phyloP scores from a whole-genome alignment of 345 rosid genomes.

The Arabis hirsuta region DNA sequence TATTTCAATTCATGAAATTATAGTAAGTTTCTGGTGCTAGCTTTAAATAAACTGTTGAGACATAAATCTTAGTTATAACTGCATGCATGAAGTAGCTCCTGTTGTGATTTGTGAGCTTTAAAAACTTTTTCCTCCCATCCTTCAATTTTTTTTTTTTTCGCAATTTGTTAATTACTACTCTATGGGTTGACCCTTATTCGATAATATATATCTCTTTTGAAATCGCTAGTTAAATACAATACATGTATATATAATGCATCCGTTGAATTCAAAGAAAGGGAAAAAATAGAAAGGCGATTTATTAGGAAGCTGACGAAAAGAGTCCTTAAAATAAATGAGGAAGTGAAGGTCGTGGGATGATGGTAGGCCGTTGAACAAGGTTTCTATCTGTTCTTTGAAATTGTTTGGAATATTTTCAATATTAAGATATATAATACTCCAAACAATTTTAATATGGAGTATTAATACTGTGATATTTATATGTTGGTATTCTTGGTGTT shows the following conservation, averaged over 20 bases:
- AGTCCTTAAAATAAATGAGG: conserved; percentile 31
- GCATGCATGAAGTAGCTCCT: conserved; percentile 29
- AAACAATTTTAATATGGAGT: too few relatives aligned
- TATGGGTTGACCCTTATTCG: not conserved
- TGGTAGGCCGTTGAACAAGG: conserved; percentile 33
- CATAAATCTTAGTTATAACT: conserved; percentile 22
- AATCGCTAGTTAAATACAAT: not conserved
- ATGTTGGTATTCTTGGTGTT: conserved; percentile 8
- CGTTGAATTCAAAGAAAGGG: not conserved
- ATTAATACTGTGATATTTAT: not conserved
- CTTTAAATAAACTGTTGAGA: conserved; percentile 22
- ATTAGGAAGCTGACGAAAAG: conserved; percentile 37
- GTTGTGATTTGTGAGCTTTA: conserved; percentile 20
- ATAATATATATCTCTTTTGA: not conserved
- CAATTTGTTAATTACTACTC: not conserved
- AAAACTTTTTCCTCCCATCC: not conserved
- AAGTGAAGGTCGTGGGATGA: conserved; percentile 19
- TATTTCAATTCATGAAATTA: conserved; percentile 9
- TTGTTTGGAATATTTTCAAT: conserved; percentile 14
- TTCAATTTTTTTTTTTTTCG: not conserved
- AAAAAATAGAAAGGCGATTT: conserved; percentile 23
- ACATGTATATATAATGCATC: conserved; percentile 24
- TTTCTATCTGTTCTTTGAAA: conserved; percentile 25
- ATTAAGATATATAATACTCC: not conserved
- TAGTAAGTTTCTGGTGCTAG: conserved; percentile 23